Evolutionary conservation across 768 basidiomycete species (phyloP), one percentile per base, ranked within the genome.

Genomic region (Auricularia sp.): DNA sequence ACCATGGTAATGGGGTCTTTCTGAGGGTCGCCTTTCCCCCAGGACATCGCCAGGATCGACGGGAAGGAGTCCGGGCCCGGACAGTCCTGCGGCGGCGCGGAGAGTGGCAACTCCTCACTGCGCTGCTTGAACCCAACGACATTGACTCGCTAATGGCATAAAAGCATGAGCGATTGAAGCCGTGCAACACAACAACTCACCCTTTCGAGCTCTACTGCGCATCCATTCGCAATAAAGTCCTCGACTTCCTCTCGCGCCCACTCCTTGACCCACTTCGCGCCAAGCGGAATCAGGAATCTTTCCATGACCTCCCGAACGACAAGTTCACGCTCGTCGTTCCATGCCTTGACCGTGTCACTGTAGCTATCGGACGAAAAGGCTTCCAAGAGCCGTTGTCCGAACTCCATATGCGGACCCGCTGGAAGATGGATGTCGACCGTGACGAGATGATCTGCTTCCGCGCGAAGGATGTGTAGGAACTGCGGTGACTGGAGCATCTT

Each of bases 11-110:
- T 89, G 6, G 88, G 87, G 74, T 99, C 96, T 71, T 90, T 90
- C 70, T 89, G 86, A 45, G 93, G 92, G 70, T 97, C 94, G 44
- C 97, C 97, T 76, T 91, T 89, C 44, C 97, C 97, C 87, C 93
- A 94, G 6, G 95, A 96, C 65, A 96, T 75, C 3, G 95, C 92
- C 51, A 99, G 81, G 24, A 98, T 93, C 24, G 74, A 87, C 81
- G 61, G 94, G 75, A 47, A 83, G 78, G 71, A 92, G 24, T 59
- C 56, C 11, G 56, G 56, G 21, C 34, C 56, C 4, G 56, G 56
- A 54, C 35, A 35, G 65, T 18, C 6, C 47, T 51, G 47, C 21
- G 47, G 47, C 18, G 21, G 47, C 21, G 47, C 18, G 47, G 6
- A 6, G 18, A 6, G 6, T 10, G 47, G 47, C 47, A 51, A 6